A percentile compares a stretch with the other conserved stretches of the same genome.
Evolutionary conservation across 768 basidiomycete genomes (phyloP).

Genomic region (Leccinum longicurvipes): DNA sequence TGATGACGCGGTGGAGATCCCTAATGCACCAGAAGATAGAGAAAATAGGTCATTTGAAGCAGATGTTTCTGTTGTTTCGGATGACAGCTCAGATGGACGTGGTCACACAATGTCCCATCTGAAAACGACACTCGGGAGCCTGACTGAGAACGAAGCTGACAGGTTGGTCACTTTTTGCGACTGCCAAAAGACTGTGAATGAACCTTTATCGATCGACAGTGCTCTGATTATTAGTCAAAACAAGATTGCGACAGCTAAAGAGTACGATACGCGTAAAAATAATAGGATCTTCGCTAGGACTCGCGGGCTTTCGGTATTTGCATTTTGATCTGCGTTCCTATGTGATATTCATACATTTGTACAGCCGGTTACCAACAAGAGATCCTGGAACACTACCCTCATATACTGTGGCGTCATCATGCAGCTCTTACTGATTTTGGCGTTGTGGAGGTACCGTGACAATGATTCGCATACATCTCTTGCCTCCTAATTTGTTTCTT

Average conservation of each 20-base stretch:
- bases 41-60: conserved; percentile 17
- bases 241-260: conserved; percentile 37
- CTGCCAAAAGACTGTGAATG: conserved; percentile 4
- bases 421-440: conserved; percentile 45
- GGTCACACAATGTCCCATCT: conserved; percentile 56
- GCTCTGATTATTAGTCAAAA: no score
- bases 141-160: conserved; percentile 56
- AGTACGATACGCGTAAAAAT: conserved; percentile 35
- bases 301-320: conserved; percentile 39
- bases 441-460: conserved; percentile 56
- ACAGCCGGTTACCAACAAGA: conserved; percentile 19
- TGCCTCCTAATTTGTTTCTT: conserved; percentile 22
- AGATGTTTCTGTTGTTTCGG: conserved; percentile 20
- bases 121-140: conserved; percentile 53
- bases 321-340: background rate
- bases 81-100: conserved; percentile 31
- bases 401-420: conserved; percentile 37
- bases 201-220: conserved; percentile 3
- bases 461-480: background rate
- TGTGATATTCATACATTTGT: conserved; percentile 9
- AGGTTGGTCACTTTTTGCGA: conserved; percentile 35
- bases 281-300: conserved; percentile 36
- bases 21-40: conserved; percentile 25
- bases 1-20: conserved; percentile 34
- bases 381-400: conserved; percentile 28